A percentile compares a stretch with the other conserved stretches of the same genome.
phyloP scores from a whole-genome alignment of 257 asterid genomes.

The Primulina tabacum region DNA sequence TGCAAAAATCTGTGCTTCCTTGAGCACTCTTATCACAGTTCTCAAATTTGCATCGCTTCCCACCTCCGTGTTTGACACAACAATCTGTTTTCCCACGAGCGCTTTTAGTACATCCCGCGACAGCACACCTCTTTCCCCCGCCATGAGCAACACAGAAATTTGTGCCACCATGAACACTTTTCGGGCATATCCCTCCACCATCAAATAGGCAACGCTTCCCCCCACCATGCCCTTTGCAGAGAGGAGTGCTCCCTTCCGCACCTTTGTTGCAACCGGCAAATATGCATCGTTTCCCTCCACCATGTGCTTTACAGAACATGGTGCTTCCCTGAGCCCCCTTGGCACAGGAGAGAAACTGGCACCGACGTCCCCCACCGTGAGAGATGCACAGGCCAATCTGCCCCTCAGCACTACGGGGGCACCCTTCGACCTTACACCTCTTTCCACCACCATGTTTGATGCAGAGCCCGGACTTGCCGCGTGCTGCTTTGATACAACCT shows the following conservation, averaged over 20 bases:
- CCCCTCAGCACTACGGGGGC: conserved; percentile 90
- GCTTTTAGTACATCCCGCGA: conserved; percentile 76
- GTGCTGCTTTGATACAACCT: conserved; percentile 83
- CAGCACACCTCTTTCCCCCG: conserved; percentile 82
- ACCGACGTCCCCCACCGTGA: conserved; percentile 92
- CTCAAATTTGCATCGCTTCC: conserved; percentile 76
- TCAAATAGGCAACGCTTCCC: conserved; percentile 84
- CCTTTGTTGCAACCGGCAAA: conserved; percentile 86
- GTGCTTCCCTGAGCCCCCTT: conserved; percentile 95
- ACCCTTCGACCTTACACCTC: conserved; percentile 78
- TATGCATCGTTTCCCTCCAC: conserved; percentile 86
- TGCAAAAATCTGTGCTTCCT: conserved; percentile 91
- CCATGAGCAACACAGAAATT: conserved; percentile 90
- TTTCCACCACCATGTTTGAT: conserved; percentile 92
- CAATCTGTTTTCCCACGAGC: conserved; percentile 91
- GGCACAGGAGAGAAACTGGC: conserved; percentile 47
- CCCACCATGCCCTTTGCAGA: conserved; percentile 97
- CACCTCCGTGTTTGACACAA: conserved; percentile 90
- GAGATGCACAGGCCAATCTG: conserved; percentile 84
- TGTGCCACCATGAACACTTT: conserved; percentile 92
- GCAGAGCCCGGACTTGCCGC: conserved; percentile 91
- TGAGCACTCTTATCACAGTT: conserved; percentile 91
- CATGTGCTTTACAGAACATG: conserved; percentile 79
- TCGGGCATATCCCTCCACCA: conserved; percentile 93
- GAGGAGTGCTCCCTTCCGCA: conserved; percentile 90